Conservation (phyloP, 306 rosid genomes). For the Cicer chorassanicum region DNA sequence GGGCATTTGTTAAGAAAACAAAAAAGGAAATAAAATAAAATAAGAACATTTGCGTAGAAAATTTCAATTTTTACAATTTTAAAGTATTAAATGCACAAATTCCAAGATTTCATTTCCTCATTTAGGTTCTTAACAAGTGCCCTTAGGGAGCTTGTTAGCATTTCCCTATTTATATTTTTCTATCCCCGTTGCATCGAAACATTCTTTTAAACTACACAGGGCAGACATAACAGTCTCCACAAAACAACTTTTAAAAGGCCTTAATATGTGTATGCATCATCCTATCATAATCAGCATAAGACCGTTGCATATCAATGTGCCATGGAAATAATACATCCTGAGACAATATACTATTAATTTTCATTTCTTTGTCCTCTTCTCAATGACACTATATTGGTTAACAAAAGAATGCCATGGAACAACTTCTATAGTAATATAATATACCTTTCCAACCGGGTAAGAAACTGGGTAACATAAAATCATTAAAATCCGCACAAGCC, state of each 20-base stretch:
- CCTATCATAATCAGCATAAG: slow-evolving; percentile 21
- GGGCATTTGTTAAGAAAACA: no score
- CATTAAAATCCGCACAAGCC: slow-evolving; percentile 87
- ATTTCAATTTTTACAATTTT: no score
- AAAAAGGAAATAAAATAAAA: no score
- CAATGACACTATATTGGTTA: slow-evolving; percentile 32
- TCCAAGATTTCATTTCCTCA: no score
- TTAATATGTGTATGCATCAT: slow-evolving; percentile 4
- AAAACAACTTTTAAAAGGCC: slow-evolving; percentile 28
- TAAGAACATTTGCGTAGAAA: no score
- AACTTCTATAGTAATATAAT: slow-evolving; percentile 2
- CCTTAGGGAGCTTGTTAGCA: no score
- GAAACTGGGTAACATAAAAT: slow-evolving; percentile 85
- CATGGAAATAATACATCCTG: slow-evolving; percentile 4
- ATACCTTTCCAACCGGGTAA: slow-evolving; percentile 92
- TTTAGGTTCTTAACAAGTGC: no score
- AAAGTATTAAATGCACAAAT: no score
- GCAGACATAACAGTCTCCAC: background rate
- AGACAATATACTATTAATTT: slow-evolving; percentile 29
- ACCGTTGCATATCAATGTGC: background rate
- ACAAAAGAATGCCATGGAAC: slow-evolving; percentile 23
- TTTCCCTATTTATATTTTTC: slow-evolving; percentile 6
- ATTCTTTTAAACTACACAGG: slow-evolving; percentile 22
- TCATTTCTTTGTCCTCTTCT: background rate
- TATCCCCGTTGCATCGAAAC: background rate